Evolutionary conservation across 139 green algal species (phyloP), one percentile per base, ranked within the genome.

Genomic region (Auxenochlorella protothecoides): DNA sequence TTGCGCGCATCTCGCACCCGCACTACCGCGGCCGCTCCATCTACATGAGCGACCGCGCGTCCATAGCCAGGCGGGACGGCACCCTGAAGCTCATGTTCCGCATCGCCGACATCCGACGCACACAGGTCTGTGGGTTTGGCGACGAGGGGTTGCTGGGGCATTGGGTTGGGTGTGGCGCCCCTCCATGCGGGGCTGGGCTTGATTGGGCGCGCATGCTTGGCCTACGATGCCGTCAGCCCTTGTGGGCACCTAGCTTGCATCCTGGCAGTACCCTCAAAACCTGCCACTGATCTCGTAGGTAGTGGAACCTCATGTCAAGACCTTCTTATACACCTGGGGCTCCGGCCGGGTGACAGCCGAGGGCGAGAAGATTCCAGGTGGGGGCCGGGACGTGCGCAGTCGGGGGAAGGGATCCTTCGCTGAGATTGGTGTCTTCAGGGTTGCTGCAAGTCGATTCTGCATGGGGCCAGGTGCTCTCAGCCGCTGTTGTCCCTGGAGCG

Each of bases 41-140:
- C 59, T 81, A 89, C 63, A 90, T 96, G 54, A 89, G 79, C 5
- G 89, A 96, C 67, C 87, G 74, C 5, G 86, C 88, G 0, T 72
- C 82, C 15, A 89, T 96, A 6, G 79, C 83, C 0, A 79, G 88
- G 0, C 77, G 90, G 5, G 89, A 96, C 68, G 90, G 90, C 68
- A 81, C 88, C n/a, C 83, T 95, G 15, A 96, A 94, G 70, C 88
- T 96, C 76, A 92, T 93, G 86, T 92, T 96, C 57, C 84, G 90
- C 4, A 70, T 96, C 0, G 88, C 83, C 9, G 90, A 96, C 85
- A 84, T 92, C 12, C 59, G 73, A 1, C 59, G 55, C 59, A 73
- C 67, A 53, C 80, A 78, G 67, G 72, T 68, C 6, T 6, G 69
- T 59, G 10, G 55, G 13, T 12, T 0, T 59, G 6, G 65, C 12